Conservation (phyloP, 2,329 filamentous ascomycete genomes). For the Aspergillus pseudoviridinutans region DNA sequence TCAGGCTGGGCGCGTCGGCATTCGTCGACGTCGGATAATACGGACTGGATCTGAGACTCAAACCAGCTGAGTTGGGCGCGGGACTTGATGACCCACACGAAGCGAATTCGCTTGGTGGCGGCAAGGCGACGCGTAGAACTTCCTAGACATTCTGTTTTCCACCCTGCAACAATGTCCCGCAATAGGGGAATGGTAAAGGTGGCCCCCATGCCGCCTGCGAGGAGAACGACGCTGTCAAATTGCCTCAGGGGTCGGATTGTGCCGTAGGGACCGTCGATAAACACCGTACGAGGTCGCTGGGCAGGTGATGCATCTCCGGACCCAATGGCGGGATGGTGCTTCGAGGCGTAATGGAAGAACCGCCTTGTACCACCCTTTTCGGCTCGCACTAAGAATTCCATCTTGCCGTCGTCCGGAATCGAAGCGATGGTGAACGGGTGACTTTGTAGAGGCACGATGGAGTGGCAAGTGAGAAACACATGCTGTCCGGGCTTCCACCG, state of each 20-base stretch:
- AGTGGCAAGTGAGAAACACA: slow-evolving; percentile 57
- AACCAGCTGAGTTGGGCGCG: slow-evolving; percentile 53
- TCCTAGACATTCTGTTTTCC: slow-evolving; percentile 32
- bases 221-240: slow-evolving; percentile 58
- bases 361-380: slow-evolving; percentile 51
- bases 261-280: slow-evolving; percentile 55
- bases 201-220: slow-evolving; percentile 59
- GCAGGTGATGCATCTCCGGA: slow-evolving; percentile 7
- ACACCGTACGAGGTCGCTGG: slow-evolving; percentile 33
- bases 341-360: slow-evolving; percentile 51
- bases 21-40: slow-evolving; percentile 41
- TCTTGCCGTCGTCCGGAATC: slow-evolving; percentile 50
- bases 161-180: slow-evolving; percentile 51
- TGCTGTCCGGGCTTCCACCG: slow-evolving; percentile 62
- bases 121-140: slow-evolving; percentile 18
- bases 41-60: slow-evolving; percentile 45
- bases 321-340: slow-evolving; percentile 26
- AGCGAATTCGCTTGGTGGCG: slow-evolving; percentile 49
- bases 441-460: slow-evolving; percentile 54
- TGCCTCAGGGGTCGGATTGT: slow-evolving; percentile 50
- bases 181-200: slow-evolving; percentile 56
- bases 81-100: slow-evolving; percentile 59
- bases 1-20: slow-evolving; percentile 27
- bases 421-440: slow-evolving; percentile 64
- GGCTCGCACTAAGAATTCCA: slow-evolving; percentile 56